These are phyloP conservation scores for Apiospora pterosperma DNA, from an alignment of 2,329 filamentous ascomycete genomes.

Conservation along the genomic window DNA sequence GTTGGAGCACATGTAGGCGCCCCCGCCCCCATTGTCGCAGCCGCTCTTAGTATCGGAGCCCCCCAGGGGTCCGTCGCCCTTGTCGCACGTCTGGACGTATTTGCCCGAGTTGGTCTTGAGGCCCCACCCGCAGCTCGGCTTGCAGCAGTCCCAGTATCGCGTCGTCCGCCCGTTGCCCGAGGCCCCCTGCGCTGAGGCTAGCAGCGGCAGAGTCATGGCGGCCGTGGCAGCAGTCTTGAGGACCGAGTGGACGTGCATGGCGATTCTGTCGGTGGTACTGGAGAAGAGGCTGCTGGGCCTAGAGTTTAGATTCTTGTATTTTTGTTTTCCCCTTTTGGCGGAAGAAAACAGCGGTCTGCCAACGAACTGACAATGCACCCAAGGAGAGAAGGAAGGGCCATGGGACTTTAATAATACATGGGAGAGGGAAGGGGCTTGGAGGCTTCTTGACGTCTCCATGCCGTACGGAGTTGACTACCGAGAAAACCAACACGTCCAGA, in stretches of 20 bases:
- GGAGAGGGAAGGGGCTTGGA: not conserved
- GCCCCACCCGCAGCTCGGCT: constrained; percentile 62
- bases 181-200: constrained; percentile 19
- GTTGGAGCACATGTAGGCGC: constrained; percentile 58
- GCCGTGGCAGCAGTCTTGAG: not conserved
- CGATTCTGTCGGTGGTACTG: not conserved
- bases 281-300: too few species aligned
- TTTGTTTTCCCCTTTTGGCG: not conserved
- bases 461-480: not conserved
- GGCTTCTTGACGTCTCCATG: not conserved
- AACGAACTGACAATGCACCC: not conserved
- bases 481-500: not conserved
- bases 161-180: constrained; percentile 28
- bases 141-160: constrained; percentile 66
- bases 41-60: constrained; percentile 46
- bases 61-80: constrained; percentile 50
- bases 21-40: constrained; percentile 49
- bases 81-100: constrained; percentile 53
- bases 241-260: not conserved
- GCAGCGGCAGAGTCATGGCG: constrained; percentile 2
- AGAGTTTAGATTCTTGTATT: not conserved
- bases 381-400: not conserved
- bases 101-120: constrained; percentile 50
- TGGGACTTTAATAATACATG: not conserved
- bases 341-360: not conserved